Conservation (phyloP, 2,329 filamentous ascomycete species). For the Zarea fungicola region DNA sequence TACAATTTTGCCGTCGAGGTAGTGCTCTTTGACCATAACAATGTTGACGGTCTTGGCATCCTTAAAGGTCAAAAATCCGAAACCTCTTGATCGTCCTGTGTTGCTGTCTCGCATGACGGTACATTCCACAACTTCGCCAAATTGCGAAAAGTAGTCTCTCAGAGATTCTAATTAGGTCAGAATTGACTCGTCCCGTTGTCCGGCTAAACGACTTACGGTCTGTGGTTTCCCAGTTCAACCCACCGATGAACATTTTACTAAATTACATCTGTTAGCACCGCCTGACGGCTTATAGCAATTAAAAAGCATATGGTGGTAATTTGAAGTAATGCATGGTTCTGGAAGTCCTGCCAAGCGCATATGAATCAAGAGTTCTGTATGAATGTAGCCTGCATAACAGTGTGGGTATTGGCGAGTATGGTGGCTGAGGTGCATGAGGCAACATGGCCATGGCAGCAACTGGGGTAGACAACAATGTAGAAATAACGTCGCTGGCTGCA, state of each 20-base stretch:
- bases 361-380: no score
- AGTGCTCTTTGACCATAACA: constrained; percentile 99
- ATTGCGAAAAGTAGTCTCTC: constrained; percentile 95
- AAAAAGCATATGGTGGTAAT: background rate
- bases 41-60: constrained; percentile 97
- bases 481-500: no score
- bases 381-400: no score
- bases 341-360: background rate
- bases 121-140: constrained; percentile 94
- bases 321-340: background rate
- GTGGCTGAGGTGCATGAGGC: background rate
- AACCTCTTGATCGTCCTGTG: constrained; percentile 88
- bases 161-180: constrained; percentile 66
- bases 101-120: constrained; percentile 98
- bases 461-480: no score
- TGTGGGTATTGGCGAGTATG: constrained; percentile 5
- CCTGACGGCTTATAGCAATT: no score
- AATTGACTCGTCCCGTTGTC: background rate
- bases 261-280: constrained; percentile 2
- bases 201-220: constrained; percentile 65
- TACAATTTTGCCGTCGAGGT: constrained; percentile 97
- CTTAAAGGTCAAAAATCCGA: constrained; percentile 96
- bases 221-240: constrained; percentile 97
- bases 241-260: constrained; percentile 99
- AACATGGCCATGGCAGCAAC: background rate